Percentiles rank a stretch among this genome's conserved stretches.
These are phyloP conservation scores for Salix viminalis DNA, from an alignment of 345 rosid species.

Conservation along the genomic window DNA sequence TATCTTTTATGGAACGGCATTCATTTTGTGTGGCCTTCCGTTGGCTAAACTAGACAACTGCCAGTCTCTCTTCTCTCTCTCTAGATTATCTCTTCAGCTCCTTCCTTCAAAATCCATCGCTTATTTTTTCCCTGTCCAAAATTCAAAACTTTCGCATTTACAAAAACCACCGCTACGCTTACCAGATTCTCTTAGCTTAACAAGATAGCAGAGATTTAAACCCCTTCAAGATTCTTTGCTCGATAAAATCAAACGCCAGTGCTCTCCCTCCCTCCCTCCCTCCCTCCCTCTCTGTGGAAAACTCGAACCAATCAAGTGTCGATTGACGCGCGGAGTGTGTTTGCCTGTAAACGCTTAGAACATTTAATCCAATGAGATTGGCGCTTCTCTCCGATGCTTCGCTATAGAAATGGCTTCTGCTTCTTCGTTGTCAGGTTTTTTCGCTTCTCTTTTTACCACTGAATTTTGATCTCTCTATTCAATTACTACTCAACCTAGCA, in stretches of 20 bases:
- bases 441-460: neutral
- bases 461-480: neutral
- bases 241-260: no score
- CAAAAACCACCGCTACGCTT: constrained; percentile 10
- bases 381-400: constrained; percentile 39
- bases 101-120: constrained; percentile 28
- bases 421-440: constrained; percentile 73
- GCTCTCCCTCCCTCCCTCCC: neutral
- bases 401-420: constrained; percentile 64
- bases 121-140: constrained; percentile 23
- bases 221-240: neutral
- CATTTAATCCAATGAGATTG: constrained; percentile 44
- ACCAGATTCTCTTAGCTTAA: neutral
- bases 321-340: neutral
- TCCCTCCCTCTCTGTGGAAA: neutral
- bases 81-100: constrained; percentile 58
- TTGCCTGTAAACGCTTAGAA: constrained; percentile 18
- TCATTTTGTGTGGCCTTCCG: constrained; percentile 47
- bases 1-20: constrained; percentile 37
- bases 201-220: neutral
- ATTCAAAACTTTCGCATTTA: constrained; percentile 14
- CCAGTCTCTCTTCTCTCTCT: constrained; percentile 17
- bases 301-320: neutral
- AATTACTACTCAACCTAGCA: no score
- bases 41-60: constrained; percentile 20